phyloP scores from a whole-genome alignment of 2,329 filamentous ascomycete species.

The Cladophialophora chaetospira region DNA sequence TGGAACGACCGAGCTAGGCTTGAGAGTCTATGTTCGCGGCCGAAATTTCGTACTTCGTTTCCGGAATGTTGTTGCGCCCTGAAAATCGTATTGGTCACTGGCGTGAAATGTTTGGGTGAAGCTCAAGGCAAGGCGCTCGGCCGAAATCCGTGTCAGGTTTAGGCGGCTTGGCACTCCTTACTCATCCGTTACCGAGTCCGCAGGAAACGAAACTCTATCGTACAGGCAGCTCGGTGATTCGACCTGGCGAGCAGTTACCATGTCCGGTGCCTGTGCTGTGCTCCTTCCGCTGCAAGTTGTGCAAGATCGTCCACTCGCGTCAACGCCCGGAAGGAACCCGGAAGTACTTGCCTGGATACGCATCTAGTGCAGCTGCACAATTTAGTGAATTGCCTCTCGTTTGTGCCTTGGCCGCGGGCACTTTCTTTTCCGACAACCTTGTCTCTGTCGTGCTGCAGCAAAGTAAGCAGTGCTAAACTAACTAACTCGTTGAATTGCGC shows the following conservation, averaged over 20 bases:
- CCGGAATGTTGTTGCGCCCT: neutral
- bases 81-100: neutral
- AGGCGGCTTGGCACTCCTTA: conserved; percentile 3
- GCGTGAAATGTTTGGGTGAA: neutral
- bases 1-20: conserved; percentile 1
- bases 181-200: too few relatives aligned
- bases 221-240: too few relatives aligned
- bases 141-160: neutral
- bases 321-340: neutral
- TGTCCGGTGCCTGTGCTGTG: too few relatives aligned
- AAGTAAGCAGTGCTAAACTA: neutral
- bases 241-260: too few relatives aligned
- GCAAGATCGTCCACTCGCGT: neutral
- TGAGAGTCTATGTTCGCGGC: neutral
- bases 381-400: neutral
- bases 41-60: neutral
- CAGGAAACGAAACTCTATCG: too few relatives aligned
- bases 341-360: neutral
- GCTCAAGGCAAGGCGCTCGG: neutral
- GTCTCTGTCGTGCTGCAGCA: neutral
- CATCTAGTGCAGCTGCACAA: neutral
- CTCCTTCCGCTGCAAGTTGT: too few relatives aligned
- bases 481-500: too few relatives aligned
- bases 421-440: neutral
- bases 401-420: neutral